These are phyloP conservation scores for Stachybotrys echinatus DNA, from an alignment of 2,329 filamentous ascomycete species.

Conservation along the genomic window DNA sequence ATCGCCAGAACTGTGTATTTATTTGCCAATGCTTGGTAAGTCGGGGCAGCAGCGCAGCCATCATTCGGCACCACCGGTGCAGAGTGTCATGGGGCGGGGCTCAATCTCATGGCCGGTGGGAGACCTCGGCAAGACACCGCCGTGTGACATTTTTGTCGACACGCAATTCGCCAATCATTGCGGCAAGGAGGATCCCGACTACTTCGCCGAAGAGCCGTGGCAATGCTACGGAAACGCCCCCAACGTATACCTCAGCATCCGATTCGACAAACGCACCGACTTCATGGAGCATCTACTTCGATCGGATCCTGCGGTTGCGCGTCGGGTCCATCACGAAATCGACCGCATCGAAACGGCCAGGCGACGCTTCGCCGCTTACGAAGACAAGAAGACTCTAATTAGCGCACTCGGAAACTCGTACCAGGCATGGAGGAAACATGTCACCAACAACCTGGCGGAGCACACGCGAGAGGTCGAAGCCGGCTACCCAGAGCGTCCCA, in stretches of 20 bases:
- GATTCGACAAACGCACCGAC: neutral
- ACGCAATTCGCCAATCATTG: neutral
- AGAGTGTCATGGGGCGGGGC: too few relatives aligned
- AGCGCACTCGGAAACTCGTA: neutral
- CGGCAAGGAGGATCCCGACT: neutral
- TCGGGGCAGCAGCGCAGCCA: too few relatives aligned
- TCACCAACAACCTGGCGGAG: neutral
- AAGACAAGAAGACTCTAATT: neutral
- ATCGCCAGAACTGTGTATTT: too few relatives aligned
- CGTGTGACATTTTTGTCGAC: neutral
- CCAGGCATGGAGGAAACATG: neutral
- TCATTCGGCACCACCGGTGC: too few relatives aligned
- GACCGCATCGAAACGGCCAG: neutral
- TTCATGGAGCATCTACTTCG: neutral
- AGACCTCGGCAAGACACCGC: neutral
- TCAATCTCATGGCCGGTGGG: too few relatives aligned
- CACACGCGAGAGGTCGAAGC: neutral
- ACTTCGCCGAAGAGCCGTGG: neutral
- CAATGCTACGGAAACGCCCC: neutral
- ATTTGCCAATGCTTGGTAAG: too few relatives aligned
- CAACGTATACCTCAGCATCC: neutral
- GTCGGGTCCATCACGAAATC: neutral
- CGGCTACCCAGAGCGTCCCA: neutral
- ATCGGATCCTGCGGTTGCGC: neutral
- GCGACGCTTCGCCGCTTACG: neutral